phyloP scores from a whole-genome alignment of 1,284 basidiomycete genomes.

The Malassezia obtusa region DNA sequence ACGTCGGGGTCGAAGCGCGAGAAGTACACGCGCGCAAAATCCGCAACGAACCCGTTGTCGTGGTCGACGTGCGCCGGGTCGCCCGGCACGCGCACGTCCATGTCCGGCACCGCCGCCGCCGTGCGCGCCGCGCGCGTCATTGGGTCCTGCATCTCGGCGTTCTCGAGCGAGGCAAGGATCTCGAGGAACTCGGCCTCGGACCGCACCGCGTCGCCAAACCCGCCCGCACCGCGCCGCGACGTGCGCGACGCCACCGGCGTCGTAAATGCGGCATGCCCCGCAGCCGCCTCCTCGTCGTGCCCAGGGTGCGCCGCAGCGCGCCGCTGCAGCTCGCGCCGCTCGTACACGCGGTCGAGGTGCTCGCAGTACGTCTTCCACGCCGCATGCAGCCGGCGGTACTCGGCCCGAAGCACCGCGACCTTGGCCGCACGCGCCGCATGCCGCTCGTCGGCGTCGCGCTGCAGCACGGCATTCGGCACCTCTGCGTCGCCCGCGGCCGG shows the following conservation, averaged over 20 bases:
- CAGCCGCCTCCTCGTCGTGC: neutral
- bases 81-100: conserved; percentile 59
- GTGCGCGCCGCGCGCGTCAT: conserved; percentile 75
- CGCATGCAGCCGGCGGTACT: conserved; percentile 33
- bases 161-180: conserved; percentile 82
- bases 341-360: conserved; percentile 30
- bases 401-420: conserved; percentile 23
- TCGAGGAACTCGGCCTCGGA: conserved; percentile 96
- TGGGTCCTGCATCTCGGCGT: conserved; percentile 83
- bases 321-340: conserved; percentile 22
- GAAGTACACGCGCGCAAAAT: conserved; percentile 61
- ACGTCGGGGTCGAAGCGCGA: conserved; percentile 39
- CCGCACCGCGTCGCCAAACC: conserved; percentile 75
- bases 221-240: conserved; percentile 18
- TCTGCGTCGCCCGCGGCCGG: neutral
- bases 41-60: conserved; percentile 67
- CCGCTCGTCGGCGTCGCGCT: neutral
- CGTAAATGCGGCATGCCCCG: neutral
- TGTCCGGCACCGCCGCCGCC: conserved; percentile 82
- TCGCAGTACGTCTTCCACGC: conserved; percentile 39
- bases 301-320: conserved; percentile 2
- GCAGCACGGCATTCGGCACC: neutral
- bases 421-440: conserved; percentile 18
- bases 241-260: conserved; percentile 8
- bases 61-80: conserved; percentile 65